Evolutionary conservation across 495 filamentous ascomycete genomes (phyloP).

Genomic region (Stereocaulon alpinum): DNA sequence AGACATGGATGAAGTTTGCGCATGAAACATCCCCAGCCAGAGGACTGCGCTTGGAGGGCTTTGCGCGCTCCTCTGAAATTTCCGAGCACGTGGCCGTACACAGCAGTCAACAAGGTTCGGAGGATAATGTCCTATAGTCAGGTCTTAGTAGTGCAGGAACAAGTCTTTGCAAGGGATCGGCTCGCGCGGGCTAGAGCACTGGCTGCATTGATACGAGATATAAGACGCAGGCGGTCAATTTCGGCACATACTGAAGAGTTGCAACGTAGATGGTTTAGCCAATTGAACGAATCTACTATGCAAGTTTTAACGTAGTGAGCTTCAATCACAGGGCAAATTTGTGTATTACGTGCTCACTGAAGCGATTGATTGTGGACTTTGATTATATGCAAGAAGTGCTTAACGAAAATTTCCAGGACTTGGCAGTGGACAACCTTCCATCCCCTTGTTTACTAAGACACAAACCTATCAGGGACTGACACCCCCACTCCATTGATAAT

Average conservation of each 20-base stretch:
- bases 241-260: neutral
- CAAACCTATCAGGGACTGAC: too few species aligned
- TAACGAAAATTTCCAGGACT: neutral
- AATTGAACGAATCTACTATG: neutral
- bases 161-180: neutral
- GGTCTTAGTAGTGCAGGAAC: neutral
- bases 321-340: neutral
- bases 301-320: neutral
- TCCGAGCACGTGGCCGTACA: slow-evolving; percentile 10
- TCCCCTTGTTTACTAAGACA: neutral
- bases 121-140: neutral
- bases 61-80: slow-evolving; percentile 8
- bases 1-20: neutral
- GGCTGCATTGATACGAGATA: neutral
- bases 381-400: neutral
- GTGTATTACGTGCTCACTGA: neutral
- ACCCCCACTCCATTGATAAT: neutral
- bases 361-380: neutral
- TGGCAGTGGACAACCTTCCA: neutral
- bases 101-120: neutral
- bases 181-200: neutral
- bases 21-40: slow-evolving; percentile 7
- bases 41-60: slow-evolving; percentile 9
- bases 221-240: neutral
- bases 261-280: too few species aligned